Evolutionary conservation across 1,284 basidiomycete genomes (phyloP).

Genomic region (Fistulina hepatica): DNA sequence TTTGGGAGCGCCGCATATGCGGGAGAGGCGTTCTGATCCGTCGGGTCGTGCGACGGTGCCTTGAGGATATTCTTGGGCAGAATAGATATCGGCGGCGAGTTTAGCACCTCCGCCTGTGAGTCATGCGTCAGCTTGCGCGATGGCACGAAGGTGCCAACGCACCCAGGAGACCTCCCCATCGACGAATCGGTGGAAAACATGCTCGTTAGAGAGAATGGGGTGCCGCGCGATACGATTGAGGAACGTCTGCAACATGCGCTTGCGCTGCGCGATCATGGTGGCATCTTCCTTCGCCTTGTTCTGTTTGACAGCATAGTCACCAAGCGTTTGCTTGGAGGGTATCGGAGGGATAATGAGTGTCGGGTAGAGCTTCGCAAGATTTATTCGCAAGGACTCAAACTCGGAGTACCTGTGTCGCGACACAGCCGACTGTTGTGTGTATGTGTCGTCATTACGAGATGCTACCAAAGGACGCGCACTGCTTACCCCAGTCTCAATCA

Average conservation of each 20-base stretch:
- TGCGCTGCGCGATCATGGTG: constrained; percentile 83
- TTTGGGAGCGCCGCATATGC: constrained; percentile 82
- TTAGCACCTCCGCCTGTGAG: constrained; percentile 73
- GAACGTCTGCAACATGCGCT: constrained; percentile 93
- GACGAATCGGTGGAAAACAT: constrained; percentile 91
- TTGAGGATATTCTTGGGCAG: constrained; percentile 94
- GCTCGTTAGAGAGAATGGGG: constrained; percentile 88
- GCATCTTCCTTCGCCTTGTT: constrained; percentile 95
- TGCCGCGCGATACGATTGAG: constrained; percentile 83
- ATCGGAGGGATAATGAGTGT: constrained; percentile 97
- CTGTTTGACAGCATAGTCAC: constrained; percentile 97
- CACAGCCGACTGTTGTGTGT: constrained; percentile 53
- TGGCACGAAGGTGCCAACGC: constrained; percentile 14
- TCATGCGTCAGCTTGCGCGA: constrained; percentile 5
- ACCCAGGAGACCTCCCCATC: constrained; percentile 97
- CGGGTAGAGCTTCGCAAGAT: constrained; percentile 83
- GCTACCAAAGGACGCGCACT: constrained; percentile 3
- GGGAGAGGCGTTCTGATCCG: constrained; percentile 61
- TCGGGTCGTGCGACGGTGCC: constrained; percentile 91
- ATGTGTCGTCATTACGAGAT: constrained; percentile 7
- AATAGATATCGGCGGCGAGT: constrained; percentile 82
- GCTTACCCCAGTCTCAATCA: constrained; percentile 84
- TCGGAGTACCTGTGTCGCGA: constrained; percentile 92
- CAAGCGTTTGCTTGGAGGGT: constrained; percentile 91
- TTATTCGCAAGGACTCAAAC: constrained; percentile 87